These are phyloP conservation scores for Trichomonascaceae sp. DNA, from an alignment of 1,139 yeast genomes.

Conservation along the genomic window DNA sequence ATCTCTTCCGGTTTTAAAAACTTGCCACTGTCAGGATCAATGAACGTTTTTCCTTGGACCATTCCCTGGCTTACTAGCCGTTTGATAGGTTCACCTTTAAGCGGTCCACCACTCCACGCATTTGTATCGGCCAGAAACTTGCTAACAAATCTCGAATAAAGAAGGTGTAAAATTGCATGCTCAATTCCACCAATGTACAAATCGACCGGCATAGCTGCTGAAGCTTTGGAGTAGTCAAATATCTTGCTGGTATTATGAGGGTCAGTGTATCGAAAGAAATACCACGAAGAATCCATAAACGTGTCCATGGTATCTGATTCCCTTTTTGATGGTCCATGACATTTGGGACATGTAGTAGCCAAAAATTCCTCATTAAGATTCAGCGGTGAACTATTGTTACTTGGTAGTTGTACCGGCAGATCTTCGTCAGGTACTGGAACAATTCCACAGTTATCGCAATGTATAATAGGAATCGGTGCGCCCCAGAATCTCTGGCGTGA, in stretches of 20 bases:
- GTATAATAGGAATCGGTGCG: conserved; percentile 92
- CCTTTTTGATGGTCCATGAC: conserved; percentile 68
- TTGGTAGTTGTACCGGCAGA: conserved; percentile 76
- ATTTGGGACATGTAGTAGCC: conserved; percentile 71
- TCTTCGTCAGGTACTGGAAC: conserved; percentile 86
- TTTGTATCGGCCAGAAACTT: conserved; percentile 61
- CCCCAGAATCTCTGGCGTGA: conserved; percentile 98
- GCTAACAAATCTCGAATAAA: conserved; percentile 77
- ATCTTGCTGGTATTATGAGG: conserved; percentile 52
- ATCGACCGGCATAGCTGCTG: conserved; percentile 71
- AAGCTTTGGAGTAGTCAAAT: conserved; percentile 49
- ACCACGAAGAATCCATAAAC: conserved; percentile 97
- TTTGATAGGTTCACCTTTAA: conserved; percentile 71
- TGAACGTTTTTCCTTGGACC: conserved; percentile 89
- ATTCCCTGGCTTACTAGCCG: conserved; percentile 88
- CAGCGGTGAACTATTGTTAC: conserved; percentile 63
- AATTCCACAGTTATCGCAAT: conserved; percentile 77
- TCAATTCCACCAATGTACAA: conserved; percentile 92
- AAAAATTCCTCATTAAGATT: conserved; percentile 64
- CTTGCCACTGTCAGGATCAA: conserved; percentile 64
- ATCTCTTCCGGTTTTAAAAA: conserved; percentile 76
- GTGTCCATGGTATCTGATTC: conserved; percentile 99
- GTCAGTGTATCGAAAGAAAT: conserved; percentile 78
- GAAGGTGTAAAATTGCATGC: conserved; percentile 86
- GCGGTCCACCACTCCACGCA: conserved; percentile 48